Evolutionary conservation across 192 early-diverging fungal genomes (phyloP).

Genomic region (Ramicandelaber brevisporus): DNA sequence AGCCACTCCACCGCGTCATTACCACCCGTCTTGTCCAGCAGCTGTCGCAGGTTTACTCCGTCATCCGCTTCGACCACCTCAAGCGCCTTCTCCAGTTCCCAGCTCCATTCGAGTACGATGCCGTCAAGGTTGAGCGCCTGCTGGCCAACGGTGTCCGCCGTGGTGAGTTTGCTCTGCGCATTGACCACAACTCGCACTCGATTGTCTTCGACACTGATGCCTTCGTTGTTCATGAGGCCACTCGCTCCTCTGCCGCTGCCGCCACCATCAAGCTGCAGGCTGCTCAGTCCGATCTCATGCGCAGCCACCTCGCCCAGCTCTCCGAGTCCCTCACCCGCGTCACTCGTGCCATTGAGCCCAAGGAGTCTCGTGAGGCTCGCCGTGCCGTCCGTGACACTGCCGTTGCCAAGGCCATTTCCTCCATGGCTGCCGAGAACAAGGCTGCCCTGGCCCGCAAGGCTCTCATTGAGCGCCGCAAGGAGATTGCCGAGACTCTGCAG

Average conservation of each 20-base stretch:
- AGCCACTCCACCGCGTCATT: slow-evolving; percentile 84
- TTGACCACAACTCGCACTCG: slow-evolving; percentile 75
- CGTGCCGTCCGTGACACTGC: slow-evolving; percentile 40
- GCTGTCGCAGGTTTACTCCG: slow-evolving; percentile 94
- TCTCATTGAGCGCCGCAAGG: slow-evolving; percentile 71
- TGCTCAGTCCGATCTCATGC: slow-evolving; percentile 74
- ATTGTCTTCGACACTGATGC: slow-evolving; percentile 84
- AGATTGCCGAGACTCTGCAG: slow-evolving; percentile 41
- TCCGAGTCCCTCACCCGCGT: slow-evolving; percentile 66
- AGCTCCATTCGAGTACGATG: slow-evolving; percentile 55
- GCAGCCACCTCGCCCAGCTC: slow-evolving; percentile 68
- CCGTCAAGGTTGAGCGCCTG: slow-evolving; percentile 84
- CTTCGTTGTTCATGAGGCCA: slow-evolving; percentile 48
- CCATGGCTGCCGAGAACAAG: slow-evolving; percentile 62
- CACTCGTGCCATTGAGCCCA: slow-evolving; percentile 62
- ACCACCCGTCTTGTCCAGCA: slow-evolving; percentile 94
- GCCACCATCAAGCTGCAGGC: slow-evolving; percentile 64
- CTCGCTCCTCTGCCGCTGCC: slow-evolving; percentile 51
- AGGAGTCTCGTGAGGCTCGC: slow-evolving; percentile 30
- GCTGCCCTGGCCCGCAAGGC: slow-evolving; percentile 43
- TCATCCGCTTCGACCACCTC: slow-evolving; percentile 86
- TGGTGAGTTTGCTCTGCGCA: slow-evolving; percentile 82
- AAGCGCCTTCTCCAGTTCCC: slow-evolving; percentile 73
- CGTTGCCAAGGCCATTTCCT: slow-evolving; percentile 39
- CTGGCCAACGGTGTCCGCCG: slow-evolving; percentile 95